These are phyloP conservation scores for Astrocystis sublimbata DNA, from an alignment of 495 filamentous ascomycete genomes.

Conservation along the genomic window DNA sequence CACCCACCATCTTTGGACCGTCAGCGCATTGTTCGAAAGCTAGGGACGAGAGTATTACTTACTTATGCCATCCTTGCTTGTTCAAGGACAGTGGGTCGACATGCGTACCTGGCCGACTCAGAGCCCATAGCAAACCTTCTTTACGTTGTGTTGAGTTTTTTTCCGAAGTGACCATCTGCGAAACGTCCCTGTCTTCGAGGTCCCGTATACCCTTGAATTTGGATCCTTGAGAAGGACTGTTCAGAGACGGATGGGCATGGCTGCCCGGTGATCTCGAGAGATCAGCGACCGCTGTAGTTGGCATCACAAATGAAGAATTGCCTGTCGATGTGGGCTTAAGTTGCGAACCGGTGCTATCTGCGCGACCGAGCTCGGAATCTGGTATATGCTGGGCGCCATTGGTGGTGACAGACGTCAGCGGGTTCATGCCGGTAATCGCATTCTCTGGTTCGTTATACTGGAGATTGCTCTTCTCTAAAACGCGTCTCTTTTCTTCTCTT, in stretches of 20 bases:
- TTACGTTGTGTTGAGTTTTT: conserved; percentile 63
- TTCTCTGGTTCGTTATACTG: conserved; percentile 73
- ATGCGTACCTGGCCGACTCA: conserved; percentile 90
- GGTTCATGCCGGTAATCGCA: conserved; percentile 31
- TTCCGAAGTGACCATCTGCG: conserved; percentile 42
- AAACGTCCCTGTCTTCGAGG: conserved; percentile 76
- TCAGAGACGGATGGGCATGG: conserved; percentile 34
- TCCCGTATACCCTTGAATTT: conserved; percentile 89
- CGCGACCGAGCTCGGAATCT: conserved; percentile 67
- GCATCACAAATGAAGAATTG: conserved; percentile 25
- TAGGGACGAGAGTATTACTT: conserved; percentile 39
- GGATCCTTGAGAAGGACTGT: conserved; percentile 57
- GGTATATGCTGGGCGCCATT: conserved; percentile 49
- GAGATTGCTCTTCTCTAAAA: conserved; percentile 85
- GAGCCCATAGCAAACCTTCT: conserved; percentile 91
- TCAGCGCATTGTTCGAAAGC: conserved; percentile 12
- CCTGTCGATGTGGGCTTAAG: conserved; percentile 48
- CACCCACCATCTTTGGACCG: conserved; percentile 81
- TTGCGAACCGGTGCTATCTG: conserved; percentile 72
- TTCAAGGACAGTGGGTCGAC: conserved; percentile 93
- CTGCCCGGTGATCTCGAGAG: conserved; percentile 49
- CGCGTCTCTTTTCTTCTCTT: conserved; percentile 86
- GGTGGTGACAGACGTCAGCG: conserved; percentile 25
- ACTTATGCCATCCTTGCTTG: conserved; percentile 99
- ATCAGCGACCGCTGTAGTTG: conserved; percentile 30